A percentile compares a stretch with the other conserved stretches of the same genome.
Evolutionary conservation across 2,329 filamentous ascomycete genomes (phyloP).

Genomic region (Neospermospora avenae): DNA sequence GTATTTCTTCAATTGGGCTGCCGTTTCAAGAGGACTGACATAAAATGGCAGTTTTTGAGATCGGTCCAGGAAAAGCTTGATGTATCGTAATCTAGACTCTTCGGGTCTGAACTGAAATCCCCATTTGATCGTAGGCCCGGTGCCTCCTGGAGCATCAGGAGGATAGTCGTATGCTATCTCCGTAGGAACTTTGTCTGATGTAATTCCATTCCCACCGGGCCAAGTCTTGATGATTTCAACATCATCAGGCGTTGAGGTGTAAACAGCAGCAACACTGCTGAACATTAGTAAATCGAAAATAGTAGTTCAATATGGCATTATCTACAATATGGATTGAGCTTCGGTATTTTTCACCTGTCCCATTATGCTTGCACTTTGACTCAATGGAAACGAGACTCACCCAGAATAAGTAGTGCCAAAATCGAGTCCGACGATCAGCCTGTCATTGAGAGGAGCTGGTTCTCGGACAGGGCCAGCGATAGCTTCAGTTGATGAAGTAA

Average conservation of each 20-base stretch:
- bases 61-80: conserved; percentile 80
- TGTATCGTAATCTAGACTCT: conserved; percentile 71
- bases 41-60: conserved; percentile 79
- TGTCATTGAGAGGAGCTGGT: conserved; percentile 52
- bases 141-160: conserved; percentile 37
- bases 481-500: conserved; percentile 56
- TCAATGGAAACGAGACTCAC: conserved; percentile 42
- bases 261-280: conserved; percentile 64
- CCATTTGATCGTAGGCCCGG: conserved; percentile 61
- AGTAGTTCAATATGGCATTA: not conserved
- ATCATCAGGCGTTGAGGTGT: conserved; percentile 73
- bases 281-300: conserved; percentile 11
- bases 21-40: conserved; percentile 73
- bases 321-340: no score
- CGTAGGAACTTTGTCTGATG: conserved; percentile 83
- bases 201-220: conserved; percentile 81
- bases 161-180: conserved; percentile 62
- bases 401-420: conserved; percentile 84
- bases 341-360: not conserved
- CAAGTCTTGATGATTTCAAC: conserved; percentile 82
- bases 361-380: not conserved
- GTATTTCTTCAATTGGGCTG: conserved; percentile 69
- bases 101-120: conserved; percentile 80
- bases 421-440: conserved; percentile 74
- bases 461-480: conserved; percentile 59